Percentiles rank a stretch among this genome's conserved stretches.
Evolutionary conservation across 495 filamentous ascomycete species (phyloP).

Genomic region (Talaromyces proteolyticus): DNA sequence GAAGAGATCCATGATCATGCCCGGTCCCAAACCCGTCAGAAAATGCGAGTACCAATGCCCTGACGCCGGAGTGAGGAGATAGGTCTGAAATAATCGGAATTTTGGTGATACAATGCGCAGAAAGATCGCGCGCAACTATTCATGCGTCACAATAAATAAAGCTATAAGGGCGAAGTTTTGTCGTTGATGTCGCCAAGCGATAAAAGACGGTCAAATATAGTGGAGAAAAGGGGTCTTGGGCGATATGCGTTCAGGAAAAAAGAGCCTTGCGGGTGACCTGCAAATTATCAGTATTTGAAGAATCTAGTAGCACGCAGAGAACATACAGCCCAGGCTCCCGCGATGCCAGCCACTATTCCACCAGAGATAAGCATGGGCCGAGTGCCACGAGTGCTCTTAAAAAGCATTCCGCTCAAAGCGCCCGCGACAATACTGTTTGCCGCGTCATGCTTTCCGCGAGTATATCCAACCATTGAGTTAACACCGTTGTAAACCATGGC

Average conservation of each 20-base stretch:
- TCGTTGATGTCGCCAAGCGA: neutral
- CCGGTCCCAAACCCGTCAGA: slow-evolving; percentile 37
- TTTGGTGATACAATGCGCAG: slow-evolving; percentile 10
- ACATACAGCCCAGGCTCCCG: slow-evolving; percentile 85
- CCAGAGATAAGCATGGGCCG: slow-evolving; percentile 91
- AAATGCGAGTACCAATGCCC: slow-evolving; percentile 38
- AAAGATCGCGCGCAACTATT: no score
- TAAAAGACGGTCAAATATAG: neutral
- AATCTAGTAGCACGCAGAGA: slow-evolving; percentile 1
- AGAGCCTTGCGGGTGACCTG: slow-evolving; percentile 55
- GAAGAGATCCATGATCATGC: slow-evolving; percentile 40
- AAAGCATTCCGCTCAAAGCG: slow-evolving; percentile 81
- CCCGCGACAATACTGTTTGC: slow-evolving; percentile 84
- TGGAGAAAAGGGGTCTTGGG: neutral
- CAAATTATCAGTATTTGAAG: slow-evolving; percentile 22
- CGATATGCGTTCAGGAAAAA: slow-evolving; percentile 28
- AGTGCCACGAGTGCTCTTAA: slow-evolving; percentile 88
- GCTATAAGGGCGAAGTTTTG: neutral
- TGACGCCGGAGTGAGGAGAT: slow-evolving; percentile 46
- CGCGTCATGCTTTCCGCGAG: slow-evolving; percentile 84
- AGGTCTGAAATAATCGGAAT: slow-evolving; percentile 19
- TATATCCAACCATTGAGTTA: slow-evolving; percentile 83
- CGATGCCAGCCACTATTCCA: slow-evolving; percentile 75
- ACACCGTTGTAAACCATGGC: slow-evolving; percentile 92
- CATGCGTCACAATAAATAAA: neutral